Conservation (phyloP, 495 filamentous ascomycete species). For the Chaetomium cochliodes region DNA sequence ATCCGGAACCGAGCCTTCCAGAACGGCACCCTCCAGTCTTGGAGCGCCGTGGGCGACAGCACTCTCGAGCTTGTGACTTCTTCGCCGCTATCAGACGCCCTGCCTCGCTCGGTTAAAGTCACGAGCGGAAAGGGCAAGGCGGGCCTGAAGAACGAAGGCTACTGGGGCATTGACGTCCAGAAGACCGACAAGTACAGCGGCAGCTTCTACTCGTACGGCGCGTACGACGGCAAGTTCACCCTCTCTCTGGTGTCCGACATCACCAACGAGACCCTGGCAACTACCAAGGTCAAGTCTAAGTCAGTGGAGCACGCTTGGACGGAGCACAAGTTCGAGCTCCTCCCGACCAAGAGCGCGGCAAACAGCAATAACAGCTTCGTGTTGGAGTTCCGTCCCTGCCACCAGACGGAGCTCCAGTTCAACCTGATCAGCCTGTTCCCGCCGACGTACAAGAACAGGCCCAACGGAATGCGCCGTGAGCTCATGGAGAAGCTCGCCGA, state of each 20-base stretch:
- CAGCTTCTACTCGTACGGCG: slow-evolving; percentile 57
- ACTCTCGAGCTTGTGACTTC: slow-evolving; percentile 49
- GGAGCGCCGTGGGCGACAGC: slow-evolving; percentile 54
- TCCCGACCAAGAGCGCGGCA: slow-evolving; percentile 44
- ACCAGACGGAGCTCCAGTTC: background rate
- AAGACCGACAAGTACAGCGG: slow-evolving; percentile 49
- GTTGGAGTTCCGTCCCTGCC: slow-evolving; percentile 55
- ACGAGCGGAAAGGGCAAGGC: slow-evolving; percentile 34
- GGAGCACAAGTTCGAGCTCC: slow-evolving; percentile 50
- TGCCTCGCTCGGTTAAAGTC: slow-evolving; percentile 61
- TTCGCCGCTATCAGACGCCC: slow-evolving; percentile 51
- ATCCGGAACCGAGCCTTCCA: slow-evolving; percentile 73
- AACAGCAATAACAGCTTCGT: slow-evolving; percentile 66
- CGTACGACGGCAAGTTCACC: slow-evolving; percentile 43
- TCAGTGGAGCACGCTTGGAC: slow-evolving; percentile 42
- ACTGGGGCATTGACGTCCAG: slow-evolving; percentile 60
- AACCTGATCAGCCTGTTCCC: slow-evolving; percentile 66
- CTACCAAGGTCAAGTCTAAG: slow-evolving; percentile 22
- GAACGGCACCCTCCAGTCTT: slow-evolving; percentile 49
- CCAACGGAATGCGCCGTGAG: slow-evolving; percentile 62
- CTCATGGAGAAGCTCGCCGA: slow-evolving; percentile 55
- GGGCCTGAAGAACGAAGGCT: slow-evolving; percentile 60
- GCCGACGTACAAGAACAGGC: slow-evolving; percentile 58
- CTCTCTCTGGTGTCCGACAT: slow-evolving; percentile 48
- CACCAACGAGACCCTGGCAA: slow-evolving; percentile 48